These are phyloP conservation scores for Crucihimalaya himalaica DNA, from an alignment of 345 rosid genomes.

Conservation along the genomic window DNA sequence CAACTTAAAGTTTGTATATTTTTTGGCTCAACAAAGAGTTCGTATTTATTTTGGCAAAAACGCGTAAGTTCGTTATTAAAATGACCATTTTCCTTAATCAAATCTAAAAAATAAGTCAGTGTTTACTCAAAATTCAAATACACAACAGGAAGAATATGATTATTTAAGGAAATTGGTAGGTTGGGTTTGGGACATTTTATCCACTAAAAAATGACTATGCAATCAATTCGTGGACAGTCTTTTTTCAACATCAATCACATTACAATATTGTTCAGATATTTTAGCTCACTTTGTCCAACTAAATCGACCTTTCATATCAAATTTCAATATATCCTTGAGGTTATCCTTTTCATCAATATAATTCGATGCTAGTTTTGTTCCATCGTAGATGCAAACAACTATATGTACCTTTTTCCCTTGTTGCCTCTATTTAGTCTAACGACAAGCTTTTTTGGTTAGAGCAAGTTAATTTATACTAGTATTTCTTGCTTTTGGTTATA, in stretches of 20 bases:
- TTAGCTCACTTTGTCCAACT: background rate
- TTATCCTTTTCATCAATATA: background rate
- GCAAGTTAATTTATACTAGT: background rate
- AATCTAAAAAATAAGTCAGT: background rate
- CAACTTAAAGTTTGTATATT: too few species aligned
- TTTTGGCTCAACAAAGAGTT: too few species aligned
- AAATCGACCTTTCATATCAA: background rate
- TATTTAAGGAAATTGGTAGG: background rate
- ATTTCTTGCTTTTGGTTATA: background rate
- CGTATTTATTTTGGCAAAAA: too few species aligned
- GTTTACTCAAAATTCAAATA: background rate
- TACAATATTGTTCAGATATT: background rate
- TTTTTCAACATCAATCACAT: background rate
- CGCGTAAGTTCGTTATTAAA: too few species aligned
- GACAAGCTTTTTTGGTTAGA: background rate
- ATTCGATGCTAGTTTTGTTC: background rate
- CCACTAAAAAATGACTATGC: background rate
- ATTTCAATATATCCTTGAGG: background rate
- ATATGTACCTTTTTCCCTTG: background rate
- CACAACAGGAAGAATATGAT: conserved; percentile 9
- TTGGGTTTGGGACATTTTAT: background rate
- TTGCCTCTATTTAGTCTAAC: background rate
- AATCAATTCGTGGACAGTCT: conserved; percentile 1
- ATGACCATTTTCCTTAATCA: too few species aligned
- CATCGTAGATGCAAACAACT: background rate